Evolutionary conservation across 176 grass and related monocot genomes (phyloP).

Genomic region (Pontederia paniculata): DNA sequence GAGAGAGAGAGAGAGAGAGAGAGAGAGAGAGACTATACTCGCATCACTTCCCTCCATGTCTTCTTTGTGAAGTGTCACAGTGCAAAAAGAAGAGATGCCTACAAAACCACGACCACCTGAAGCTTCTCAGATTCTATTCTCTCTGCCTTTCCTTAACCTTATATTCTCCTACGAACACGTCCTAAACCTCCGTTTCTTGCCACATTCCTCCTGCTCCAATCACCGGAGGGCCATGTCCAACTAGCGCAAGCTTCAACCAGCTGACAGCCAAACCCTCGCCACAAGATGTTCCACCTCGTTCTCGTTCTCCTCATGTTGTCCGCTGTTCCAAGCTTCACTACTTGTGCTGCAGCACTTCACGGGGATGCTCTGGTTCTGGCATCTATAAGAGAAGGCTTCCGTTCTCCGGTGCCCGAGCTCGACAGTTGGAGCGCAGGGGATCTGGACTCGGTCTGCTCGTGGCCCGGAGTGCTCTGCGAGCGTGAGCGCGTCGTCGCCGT

Average conservation of each 20-base stretch:
- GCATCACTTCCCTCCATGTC: conserved; percentile 1
- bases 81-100: conserved; percentile 7
- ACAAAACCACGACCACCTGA: conserved; percentile 46
- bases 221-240: background rate
- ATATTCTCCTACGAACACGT: background rate
- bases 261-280: background rate
- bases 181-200: conserved; percentile 5
- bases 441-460: conserved; percentile 50
- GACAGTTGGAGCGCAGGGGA: conserved; percentile 37
- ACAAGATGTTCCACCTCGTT: background rate
- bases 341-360: conserved; percentile 24
- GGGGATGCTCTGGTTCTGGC: conserved; percentile 40
- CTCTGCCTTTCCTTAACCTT: conserved; percentile 23
- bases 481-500: conserved; percentile 41
- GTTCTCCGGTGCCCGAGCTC: conserved; percentile 22
- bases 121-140: conserved; percentile 64
- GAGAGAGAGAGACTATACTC: conserved; percentile 24
- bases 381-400: conserved; percentile 34
- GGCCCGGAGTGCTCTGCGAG: conserved; percentile 52
- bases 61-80: conserved; percentile 54
- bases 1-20: too few species aligned
- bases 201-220: background rate
- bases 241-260: background rate
- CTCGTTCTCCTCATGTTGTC: conserved; percentile 6
- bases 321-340: conserved; percentile 8